Base-by-base conservation (phyloP, 768 basidiomycete species). In the Lanmaoa pseudosensibilis region DNA sequence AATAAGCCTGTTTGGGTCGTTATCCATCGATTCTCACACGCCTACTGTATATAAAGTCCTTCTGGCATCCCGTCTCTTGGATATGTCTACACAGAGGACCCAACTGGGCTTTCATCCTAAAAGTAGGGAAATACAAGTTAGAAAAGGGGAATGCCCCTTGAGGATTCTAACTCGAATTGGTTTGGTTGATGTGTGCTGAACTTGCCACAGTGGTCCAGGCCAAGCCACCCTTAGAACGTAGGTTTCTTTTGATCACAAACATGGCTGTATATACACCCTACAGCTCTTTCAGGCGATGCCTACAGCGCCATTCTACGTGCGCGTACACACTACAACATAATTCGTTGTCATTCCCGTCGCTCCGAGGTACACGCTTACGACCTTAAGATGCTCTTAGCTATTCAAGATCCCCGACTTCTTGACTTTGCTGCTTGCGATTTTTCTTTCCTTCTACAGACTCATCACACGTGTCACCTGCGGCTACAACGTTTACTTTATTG, bases 141-240 rank as follows among this genome's bases (percentile, higher is more conserved):
- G 54, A 58, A 36, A n/a, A 55, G 71, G n/a, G 72, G 69, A 37
- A 66, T 73, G 54, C 16, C 55, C 9, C 62, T 80, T 40, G 65
- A 57, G 16, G 69, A 73, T 41, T 73, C 77, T n/a, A n/a, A n/a
- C n/a, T n/a, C n/a, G n/a, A 84, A 88, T 64, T 74, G 77, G 46
- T 88, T 82, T 88, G 86, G 86, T 65, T 82, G 46, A 81, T 88
- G 80, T 78, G 72, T 36, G 79, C 79, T 13, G 63, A 73, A 32
- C 69, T 83, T 10, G 74, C 73, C n/a, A n/a, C n/a, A 15, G 58
- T 59, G 32, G 64, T 68, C 23, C 63, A 62, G n/a, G 47, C 54
- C 23, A 25, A 30, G 34, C 27, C 48, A n/a, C 46, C 18, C 36
- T 48, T 12, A 33, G 40, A 54, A 25, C 40, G 69, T 73, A 52